Percentiles rank a stretch among this genome's conserved stretches.
Conservation (phyloP, 192 early-diverging fungal genomes). For the Chytriomyces sp. region DNA sequence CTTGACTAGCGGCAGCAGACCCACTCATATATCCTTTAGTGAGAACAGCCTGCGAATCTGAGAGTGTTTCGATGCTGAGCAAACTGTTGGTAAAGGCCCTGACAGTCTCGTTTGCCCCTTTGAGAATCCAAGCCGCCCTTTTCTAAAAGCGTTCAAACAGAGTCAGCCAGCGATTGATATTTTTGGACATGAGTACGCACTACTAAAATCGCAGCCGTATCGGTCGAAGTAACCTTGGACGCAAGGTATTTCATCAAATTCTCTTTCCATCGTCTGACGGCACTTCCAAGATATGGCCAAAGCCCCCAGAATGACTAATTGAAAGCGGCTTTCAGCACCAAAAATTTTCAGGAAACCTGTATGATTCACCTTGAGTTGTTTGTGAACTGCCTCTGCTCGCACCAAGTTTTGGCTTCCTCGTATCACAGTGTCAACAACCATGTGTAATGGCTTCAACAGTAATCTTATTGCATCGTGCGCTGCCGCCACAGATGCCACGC, state of each 20-base stretch:
- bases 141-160: not conserved
- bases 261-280: not conserved
- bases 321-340: not conserved
- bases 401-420: no score
- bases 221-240: not conserved
- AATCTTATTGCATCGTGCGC: no score
- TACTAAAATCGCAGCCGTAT: not conserved
- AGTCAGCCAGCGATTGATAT: no score
- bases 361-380: conserved; percentile 6
- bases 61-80: not conserved
- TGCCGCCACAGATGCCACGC: not conserved
- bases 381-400: not conserved
- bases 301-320: conserved; percentile 10
- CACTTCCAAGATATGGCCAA: conserved; percentile 9
- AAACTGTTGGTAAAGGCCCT: not conserved
- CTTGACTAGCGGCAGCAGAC: not conserved
- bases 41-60: not conserved
- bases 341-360: not conserved
- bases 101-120: conserved; percentile 1
- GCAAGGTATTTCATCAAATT: not conserved
- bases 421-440: no score
- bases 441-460: no score
- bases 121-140: not conserved
- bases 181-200: not conserved
- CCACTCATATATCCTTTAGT: not conserved